phyloP scores from a whole-genome alignment of 345 rosid species.

The Salix exigua region DNA sequence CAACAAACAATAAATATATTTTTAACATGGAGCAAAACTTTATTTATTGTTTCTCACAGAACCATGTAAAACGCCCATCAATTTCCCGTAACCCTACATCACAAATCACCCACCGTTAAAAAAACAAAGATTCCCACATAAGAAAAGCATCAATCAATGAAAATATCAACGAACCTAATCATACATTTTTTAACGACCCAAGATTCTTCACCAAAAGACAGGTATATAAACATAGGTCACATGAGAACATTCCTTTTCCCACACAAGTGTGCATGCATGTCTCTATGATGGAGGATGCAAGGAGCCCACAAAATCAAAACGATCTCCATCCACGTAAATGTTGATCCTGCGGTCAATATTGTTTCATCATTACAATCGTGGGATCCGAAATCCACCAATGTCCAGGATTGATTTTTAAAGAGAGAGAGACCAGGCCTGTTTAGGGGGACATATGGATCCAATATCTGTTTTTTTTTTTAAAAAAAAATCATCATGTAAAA shows the following conservation, averaged over 20 bases:
- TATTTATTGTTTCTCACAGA: background rate
- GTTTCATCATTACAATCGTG: background rate
- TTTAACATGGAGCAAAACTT: too few species aligned
- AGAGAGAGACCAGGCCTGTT: background rate
- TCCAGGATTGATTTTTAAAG: background rate
- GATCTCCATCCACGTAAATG: background rate
- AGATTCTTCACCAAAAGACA: background rate
- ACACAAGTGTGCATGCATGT: background rate
- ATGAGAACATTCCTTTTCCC: background rate
- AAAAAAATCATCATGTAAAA: too few species aligned
- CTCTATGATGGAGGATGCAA: background rate
- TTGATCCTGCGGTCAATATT: slow-evolving; percentile 4
- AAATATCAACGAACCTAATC: background rate
- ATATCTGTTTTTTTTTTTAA: too few species aligned
- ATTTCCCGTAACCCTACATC: background rate
- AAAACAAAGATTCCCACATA: slow-evolving; percentile 4
- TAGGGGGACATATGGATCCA: background rate
- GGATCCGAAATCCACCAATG: background rate
- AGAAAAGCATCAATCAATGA: background rate
- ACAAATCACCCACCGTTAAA: background rate
- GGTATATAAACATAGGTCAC: background rate
- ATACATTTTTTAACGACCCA: slow-evolving; percentile 8
- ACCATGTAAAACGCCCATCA: background rate
- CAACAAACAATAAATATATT: too few species aligned
- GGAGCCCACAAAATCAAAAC: background rate